Conservation (phyloP, 2,329 filamentous ascomycete genomes). For the Alternaria arborescens region DNA sequence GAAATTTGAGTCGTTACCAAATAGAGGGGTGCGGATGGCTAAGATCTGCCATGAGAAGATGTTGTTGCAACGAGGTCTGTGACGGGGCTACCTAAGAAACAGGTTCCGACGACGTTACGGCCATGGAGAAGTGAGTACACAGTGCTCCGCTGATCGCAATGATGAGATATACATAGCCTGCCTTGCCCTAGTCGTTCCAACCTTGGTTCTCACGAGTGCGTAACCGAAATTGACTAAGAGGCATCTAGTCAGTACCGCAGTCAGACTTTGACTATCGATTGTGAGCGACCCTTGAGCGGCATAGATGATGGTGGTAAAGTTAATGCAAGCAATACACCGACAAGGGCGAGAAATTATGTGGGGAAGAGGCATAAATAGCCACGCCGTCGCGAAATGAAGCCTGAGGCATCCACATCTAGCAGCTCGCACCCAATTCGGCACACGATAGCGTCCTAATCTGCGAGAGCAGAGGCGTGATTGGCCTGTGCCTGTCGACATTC, state of each 20-base stretch:
- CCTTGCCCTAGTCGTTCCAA: background rate
- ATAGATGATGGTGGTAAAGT: background rate
- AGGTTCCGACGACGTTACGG: too few species aligned
- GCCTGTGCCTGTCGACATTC: background rate
- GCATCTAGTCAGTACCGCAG: too few species aligned
- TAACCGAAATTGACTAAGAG: background rate
- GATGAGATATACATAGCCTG: background rate
- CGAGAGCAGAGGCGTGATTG: slow-evolving; percentile 6
- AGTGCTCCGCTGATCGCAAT: too few species aligned
- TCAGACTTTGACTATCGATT: background rate
- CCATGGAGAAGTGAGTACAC: too few species aligned
- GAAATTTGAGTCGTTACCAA: too few species aligned
- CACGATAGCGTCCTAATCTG: background rate
- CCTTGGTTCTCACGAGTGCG: background rate
- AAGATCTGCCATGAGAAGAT: too few species aligned
- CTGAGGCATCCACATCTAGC: slow-evolving; percentile 2
- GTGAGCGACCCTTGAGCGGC: background rate
- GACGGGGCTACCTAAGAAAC: too few species aligned
- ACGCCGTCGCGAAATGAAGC: background rate
- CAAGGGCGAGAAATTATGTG: background rate
- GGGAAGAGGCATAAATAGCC: slow-evolving; percentile 2
- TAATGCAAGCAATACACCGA: background rate
- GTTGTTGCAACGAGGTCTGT: too few species aligned
- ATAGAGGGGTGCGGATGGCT: too few species aligned
- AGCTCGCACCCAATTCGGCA: background rate